Percentiles rank a stretch among this genome's conserved stretches.
Conservation (phyloP, 179 eudicot genomes). For the Sideroxylon spinosum region DNA sequence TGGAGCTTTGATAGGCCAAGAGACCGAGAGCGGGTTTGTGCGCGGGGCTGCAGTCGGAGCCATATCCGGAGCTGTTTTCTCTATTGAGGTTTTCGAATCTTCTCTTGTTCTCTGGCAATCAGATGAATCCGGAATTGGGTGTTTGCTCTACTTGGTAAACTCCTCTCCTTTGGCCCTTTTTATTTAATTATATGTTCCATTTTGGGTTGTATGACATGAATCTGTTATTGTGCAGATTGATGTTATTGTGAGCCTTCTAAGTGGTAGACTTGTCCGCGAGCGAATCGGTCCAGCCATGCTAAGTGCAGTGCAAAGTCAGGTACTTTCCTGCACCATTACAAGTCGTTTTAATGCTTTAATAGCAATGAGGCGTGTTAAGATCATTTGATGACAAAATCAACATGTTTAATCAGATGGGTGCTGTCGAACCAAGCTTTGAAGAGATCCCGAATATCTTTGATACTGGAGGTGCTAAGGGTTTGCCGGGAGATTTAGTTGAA, state of each 20-base stretch:
- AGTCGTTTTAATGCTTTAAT: neutral
- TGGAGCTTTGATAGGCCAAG: conserved; percentile 95
- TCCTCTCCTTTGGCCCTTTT: neutral
- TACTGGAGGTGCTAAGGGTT: conserved; percentile 73
- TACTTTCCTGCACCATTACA: conserved; percentile 18
- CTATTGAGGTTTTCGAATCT: conserved; percentile 94
- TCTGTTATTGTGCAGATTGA: conserved; percentile 59
- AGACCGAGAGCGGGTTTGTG: conserved; percentile 97
- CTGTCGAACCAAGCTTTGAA: conserved; percentile 74
- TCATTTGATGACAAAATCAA: neutral
- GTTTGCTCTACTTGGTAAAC: conserved; percentile 86
- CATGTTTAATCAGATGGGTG: conserved; percentile 70
- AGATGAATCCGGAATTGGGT: conserved; percentile 84
- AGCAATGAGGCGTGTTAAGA: neutral
- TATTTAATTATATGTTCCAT: neutral
- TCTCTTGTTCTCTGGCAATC: conserved; percentile 89
- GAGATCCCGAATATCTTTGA: conserved; percentile 79
- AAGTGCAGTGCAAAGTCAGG: conserved; percentile 99
- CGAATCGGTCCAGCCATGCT: conserved; percentile 97
- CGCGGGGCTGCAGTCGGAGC: conserved; percentile 99
- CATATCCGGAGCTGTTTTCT: conserved; percentile 98
- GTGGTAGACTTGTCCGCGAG: conserved; percentile 98
- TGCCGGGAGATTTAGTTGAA: conserved; percentile 74
- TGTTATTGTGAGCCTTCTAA: conserved; percentile 86
- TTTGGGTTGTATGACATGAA: neutral